Base-by-base conservation (phyloP, 139 green algal genomes). In the Chlorokybus atmophyticus region DNA sequence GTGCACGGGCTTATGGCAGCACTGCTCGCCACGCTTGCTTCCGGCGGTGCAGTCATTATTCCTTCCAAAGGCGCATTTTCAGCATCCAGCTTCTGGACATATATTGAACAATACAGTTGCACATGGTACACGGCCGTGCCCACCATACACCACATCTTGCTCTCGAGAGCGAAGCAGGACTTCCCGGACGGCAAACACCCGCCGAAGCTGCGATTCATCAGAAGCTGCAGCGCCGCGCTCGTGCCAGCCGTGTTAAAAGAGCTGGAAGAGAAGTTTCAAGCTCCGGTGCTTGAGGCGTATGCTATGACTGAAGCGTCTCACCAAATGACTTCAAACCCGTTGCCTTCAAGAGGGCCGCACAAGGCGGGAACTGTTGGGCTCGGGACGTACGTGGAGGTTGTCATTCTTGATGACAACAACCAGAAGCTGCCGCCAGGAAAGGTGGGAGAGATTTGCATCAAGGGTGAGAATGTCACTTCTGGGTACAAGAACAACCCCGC, bases 121-220 rank as follows among this genome's bases (percentile, higher is more conserved):
- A 94, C 86, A 28, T 94, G 79, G 67, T 94, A 93, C 73, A 90
- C 84, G 21, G 83, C 83, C 6, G 84, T 93, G 26, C 85, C 85
- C 30, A 92, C 85, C 52, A 90, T 93, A 32, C 85, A 93, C 74
- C 78, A 85, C 62, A 76, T 90, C 10, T 52, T 90, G 57, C 58
- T 82, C n/a, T 26, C 66, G 2, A 7, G 19, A 19, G 51, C 51
- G 5, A 17, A 40, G 8, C 5, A 19, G 6, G 51, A 58, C 17
- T 5, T n/a, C 5, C 5, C 29, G 6, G 7, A 8, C 30, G 5
- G 5, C 7, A 29, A 21, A 5, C 42, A n/a, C 8, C 42, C 42
- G 6, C 67, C 66, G 31, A 6, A 24, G 8, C 70, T 94, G 40
- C 73, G 85, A 23, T 86, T 87, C 74, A 93, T 94, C 64, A 80